phyloP scores from a whole-genome alignment of 2,329 filamentous ascomycete genomes.

The Diplodia mutila region DNA sequence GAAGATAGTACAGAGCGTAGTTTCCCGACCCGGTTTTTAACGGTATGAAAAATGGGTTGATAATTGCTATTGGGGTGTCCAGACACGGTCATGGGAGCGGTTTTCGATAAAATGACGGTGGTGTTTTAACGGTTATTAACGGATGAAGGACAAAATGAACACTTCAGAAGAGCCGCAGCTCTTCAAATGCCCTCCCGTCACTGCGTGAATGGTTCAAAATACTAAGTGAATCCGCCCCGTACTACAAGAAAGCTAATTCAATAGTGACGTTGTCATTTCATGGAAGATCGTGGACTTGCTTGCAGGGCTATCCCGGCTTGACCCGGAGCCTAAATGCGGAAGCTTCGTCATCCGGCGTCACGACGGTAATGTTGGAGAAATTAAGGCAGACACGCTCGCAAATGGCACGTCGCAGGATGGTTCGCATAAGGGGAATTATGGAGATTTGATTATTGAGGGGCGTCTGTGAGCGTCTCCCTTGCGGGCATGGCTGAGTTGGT shows the following conservation, averaged over 20 bases:
- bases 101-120: background rate
- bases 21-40: background rate
- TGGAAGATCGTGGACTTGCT: background rate
- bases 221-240: background rate
- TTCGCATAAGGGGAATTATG: conserved; percentile 10
- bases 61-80: background rate
- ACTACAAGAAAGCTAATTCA: background rate
- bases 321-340: background rate
- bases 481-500: background rate
- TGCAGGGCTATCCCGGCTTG: background rate
- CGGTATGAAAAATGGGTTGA: background rate
- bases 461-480: background rate
- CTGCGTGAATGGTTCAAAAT: background rate
- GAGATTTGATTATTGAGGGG: conserved; percentile 7
- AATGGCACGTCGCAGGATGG: conserved; percentile 7
- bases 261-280: background rate
- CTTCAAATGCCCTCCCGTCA: background rate
- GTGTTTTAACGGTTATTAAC: background rate
- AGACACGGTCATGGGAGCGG: background rate
- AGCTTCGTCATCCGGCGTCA: background rate
- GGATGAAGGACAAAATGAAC: background rate
- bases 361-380: background rate
- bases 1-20: background rate
- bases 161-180: background rate
- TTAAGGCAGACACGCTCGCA: conserved; percentile 9